Evolutionary conservation across 306 rosid genomes (phyloP), one percentile per base, ranked within the genome.

Genomic region (Vigna mungo): DNA sequence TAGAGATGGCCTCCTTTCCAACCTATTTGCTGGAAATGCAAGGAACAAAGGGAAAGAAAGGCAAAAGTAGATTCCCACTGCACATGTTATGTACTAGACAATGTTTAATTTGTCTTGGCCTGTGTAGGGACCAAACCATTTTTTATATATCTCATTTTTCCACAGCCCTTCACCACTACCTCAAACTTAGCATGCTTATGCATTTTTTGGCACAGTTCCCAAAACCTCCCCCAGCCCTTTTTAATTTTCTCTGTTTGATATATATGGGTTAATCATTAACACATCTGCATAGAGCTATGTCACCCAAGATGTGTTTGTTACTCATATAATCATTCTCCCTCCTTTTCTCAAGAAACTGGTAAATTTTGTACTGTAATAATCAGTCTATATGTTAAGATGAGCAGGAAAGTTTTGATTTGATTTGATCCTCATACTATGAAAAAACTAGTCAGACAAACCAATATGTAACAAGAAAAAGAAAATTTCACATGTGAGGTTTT

Each of bases 1-100:
- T 78, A 77, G 91, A 80, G 84, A 80, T 84, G 87, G 75, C 61
- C 53, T 78, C 73, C 85, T 82, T 81, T 89, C 87, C 89, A 91
- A 80, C 88, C 85, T 82, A 88, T 75, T 88, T 89, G 93, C 91
- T 85, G 88, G 86, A 90, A 83, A 85, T 87, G 86, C 81, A 87
- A 88, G 93, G 87, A 82, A 88, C 90, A 84, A 80, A 82, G 73
- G 75, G 80, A 71, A 69, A 79, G 44, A 75, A 59, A 81, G 74
- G 80, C 47, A 80, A 86, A 91, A 85, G 92, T 81, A 92, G 96
- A 90, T 87, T 88, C 93, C 96, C 85, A 30, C 18, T 32, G 70
- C 88, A 83, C 93, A 88, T 86, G 88, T 83, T 78, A 36, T 77
- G 81, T 78, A 76, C 83, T 52, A 58, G 66, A 84, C 87, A 85